Evolutionary conservation across 176 grass and related monocot genomes (phyloP).

Genomic region (Hordeum marinum): DNA sequence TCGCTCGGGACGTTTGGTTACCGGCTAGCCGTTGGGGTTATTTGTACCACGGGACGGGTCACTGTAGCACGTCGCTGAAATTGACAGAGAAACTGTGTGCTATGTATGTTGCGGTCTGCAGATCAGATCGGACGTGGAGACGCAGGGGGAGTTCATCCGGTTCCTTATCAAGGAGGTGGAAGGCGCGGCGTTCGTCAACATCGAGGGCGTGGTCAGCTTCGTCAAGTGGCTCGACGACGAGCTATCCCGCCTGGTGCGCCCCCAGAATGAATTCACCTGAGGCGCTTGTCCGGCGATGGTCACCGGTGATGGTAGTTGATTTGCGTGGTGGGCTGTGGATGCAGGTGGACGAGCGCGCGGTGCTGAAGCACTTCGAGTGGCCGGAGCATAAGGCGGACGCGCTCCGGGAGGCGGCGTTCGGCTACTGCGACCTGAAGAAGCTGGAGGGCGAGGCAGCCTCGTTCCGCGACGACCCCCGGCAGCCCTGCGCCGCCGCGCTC

Average conservation of each 20-base stretch:
- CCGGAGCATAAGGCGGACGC: conserved; percentile 98
- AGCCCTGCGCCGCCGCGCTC: conserved; percentile 62
- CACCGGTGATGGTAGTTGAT: too few relatives aligned
- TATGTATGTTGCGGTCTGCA: background rate
- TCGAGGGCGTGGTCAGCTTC: conserved; percentile 85
- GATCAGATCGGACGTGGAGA: conserved; percentile 93
- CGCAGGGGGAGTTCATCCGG: conserved; percentile 81
- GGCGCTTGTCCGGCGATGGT: too few relatives aligned
- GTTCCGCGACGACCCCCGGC: conserved; percentile 60
- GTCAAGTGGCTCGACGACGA: conserved; percentile 99
- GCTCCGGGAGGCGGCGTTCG: conserved; percentile 94
- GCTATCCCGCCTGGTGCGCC: conserved; percentile 75
- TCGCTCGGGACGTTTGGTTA: background rate
- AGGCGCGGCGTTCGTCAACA: conserved; percentile 50
- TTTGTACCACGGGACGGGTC: background rate
- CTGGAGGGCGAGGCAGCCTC: conserved; percentile 51
- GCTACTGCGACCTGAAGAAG: conserved; percentile 89
- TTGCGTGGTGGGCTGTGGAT: too few relatives aligned
- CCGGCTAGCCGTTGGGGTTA: background rate
- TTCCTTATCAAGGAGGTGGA: conserved; percentile 91
- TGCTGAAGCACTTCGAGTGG: conserved; percentile 99
- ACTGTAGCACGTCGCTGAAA: background rate
- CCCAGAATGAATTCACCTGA: too few relatives aligned
- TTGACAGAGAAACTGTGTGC: background rate
- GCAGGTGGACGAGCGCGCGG: conserved; percentile 96